Base-by-base conservation (phyloP, 257 asterid species). In the Leonotis leonurus region DNA sequence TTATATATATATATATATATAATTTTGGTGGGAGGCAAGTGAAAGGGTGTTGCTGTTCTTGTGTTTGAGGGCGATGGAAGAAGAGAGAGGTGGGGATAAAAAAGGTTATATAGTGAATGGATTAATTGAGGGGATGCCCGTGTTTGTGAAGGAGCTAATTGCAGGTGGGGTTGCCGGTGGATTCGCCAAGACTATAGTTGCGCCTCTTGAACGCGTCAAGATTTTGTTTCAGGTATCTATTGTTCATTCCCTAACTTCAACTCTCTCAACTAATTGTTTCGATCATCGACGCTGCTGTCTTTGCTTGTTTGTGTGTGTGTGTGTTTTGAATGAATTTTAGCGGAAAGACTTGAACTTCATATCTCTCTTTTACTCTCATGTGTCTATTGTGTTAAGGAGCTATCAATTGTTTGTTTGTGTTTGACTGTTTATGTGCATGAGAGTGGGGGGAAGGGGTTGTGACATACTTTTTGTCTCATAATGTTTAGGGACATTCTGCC, bases 141-240 rank as follows among this genome's bases (percentile, higher is more conserved):
- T 82, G 52, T 80, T 84, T 39, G 96, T 81, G 6, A 88, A 88
- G 69, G 98, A 91, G 73, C 73, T 88, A 29, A 79, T 88, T 67
- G 95, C 98, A 5, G 96, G 98, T n/a, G 98, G 98, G 0, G 77
- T 86, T 8, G 95, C 98, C 58, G 98, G 98, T 58, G 98, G 98
- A 37, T 55, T 91, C 66, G 96, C 98, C 33, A 91, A 91, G 79
- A 76, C 95, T 30, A 83, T 73, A 49, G 98, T 91, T 69, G 98
- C 98, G 5, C 98, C 98, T 55, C 94, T 91, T 72, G 98, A 91
- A 57, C 98, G 98, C 32, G 52, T 88, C 83, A 91, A 91, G 84
- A 91, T 91, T 74, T 75, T 91, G 81, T 88, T 91, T 70, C 96
- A 91, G 98, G 98, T 85, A 60, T 40, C 17, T 8, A 8, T 41